These are phyloP conservation scores for Gossypium australe DNA, from an alignment of 345 rosid species.

Conservation along the genomic window DNA sequence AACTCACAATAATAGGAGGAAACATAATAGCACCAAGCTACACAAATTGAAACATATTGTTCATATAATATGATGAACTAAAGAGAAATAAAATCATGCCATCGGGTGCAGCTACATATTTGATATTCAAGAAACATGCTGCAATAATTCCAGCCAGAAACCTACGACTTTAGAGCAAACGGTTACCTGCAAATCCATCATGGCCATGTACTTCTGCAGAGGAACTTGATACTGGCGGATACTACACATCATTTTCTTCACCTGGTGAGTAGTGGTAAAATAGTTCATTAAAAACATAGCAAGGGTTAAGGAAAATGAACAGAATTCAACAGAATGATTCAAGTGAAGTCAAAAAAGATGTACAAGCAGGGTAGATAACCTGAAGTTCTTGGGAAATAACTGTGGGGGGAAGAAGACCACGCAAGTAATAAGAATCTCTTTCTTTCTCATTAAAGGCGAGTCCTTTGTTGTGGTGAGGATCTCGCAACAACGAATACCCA, in stretches of 20 bases:
- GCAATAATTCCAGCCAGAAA: neutral
- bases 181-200: slow-evolving; percentile 95
- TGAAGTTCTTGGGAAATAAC: slow-evolving; percentile 86
- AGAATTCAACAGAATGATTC: neutral
- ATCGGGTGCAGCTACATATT: neutral
- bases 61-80: neutral
- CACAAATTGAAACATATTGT: neutral
- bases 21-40: neutral
- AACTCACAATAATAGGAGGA: neutral
- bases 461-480: slow-evolving; percentile 96
- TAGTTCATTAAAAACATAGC: neutral
- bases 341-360: slow-evolving; percentile 2
- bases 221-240: slow-evolving; percentile 89
- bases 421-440: slow-evolving; percentile 85
- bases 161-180: neutral
- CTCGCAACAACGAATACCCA: slow-evolving; percentile 89
- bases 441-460: slow-evolving; percentile 81
- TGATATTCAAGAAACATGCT: neutral
- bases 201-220: slow-evolving; percentile 85
- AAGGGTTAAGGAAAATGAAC: neutral
- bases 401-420: slow-evolving; percentile 91
- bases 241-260: slow-evolving; percentile 79
- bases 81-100: neutral
- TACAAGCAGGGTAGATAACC: slow-evolving; percentile 30
- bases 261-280: slow-evolving; percentile 32